Conservation (phyloP, 2,329 filamentous ascomycete genomes). For the Sporothrix curviconia region DNA sequence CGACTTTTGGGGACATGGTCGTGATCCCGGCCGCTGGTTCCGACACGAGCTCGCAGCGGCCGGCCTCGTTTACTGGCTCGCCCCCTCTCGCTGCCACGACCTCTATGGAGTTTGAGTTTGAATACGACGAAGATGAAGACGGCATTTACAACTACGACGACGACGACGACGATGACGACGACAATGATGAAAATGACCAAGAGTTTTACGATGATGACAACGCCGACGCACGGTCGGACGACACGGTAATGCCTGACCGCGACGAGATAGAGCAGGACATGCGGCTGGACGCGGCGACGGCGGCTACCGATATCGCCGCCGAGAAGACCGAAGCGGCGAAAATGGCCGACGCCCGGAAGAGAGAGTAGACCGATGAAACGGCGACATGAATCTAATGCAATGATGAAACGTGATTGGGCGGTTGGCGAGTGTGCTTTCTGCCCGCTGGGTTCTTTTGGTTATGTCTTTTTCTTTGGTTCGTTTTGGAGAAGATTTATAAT, state of each 20-base stretch:
- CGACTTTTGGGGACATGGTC: not conserved
- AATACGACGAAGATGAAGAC: constrained; percentile 5
- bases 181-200: constrained; percentile 11
- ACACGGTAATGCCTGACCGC: constrained; percentile 20
- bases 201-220: constrained; percentile 20
- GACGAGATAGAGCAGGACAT: constrained; percentile 16
- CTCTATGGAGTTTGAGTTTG: not conserved
- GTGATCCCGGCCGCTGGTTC: not conserved
- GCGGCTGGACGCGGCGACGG: not conserved
- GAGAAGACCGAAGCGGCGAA: too few relatives aligned
- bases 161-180: not conserved
- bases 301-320: not conserved
- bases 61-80: not conserved
- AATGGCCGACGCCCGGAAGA: too few relatives aligned
- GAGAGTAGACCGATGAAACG: too few relatives aligned
- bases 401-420: too few relatives aligned
- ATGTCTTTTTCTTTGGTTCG: too few relatives aligned
- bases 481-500: too few relatives aligned
- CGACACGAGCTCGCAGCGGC: not conserved
- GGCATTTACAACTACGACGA: constrained; percentile 1
- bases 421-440: too few relatives aligned
- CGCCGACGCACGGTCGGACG: constrained; percentile 13
- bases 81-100: not conserved
- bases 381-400: too few relatives aligned
- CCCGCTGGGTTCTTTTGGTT: too few relatives aligned